A percentile compares a stretch with the other conserved stretches of the same genome.
phyloP scores from a whole-genome alignment of 164 flowering plant species.

The Cinnamomum micranthum region DNA sequence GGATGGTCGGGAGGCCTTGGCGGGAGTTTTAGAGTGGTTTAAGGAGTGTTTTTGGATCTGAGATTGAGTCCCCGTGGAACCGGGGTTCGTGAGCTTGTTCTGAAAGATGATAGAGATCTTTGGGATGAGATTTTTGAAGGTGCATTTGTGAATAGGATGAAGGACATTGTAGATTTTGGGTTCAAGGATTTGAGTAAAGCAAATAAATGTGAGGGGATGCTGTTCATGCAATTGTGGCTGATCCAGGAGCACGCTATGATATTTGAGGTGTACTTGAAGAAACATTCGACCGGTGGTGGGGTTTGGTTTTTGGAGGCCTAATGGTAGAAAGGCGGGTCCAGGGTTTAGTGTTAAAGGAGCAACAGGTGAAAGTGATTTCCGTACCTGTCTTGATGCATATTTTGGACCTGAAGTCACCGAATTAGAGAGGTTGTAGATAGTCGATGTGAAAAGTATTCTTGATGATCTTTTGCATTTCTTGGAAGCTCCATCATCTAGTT shows the following conservation, averaged over 20 bases:
- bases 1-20: constrained; percentile 75
- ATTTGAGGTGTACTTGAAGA: constrained; percentile 47
- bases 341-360: constrained; percentile 34
- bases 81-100: constrained; percentile 73
- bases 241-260: constrained; percentile 30
- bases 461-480: constrained; percentile 74
- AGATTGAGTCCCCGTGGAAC: constrained; percentile 91
- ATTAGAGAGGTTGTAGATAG: constrained; percentile 82
- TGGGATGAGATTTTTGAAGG: constrained; percentile 96
- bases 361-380: constrained; percentile 56
- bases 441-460: constrained; percentile 57
- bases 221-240: constrained; percentile 31
- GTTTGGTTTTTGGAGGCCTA: constrained; percentile 84
- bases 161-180: constrained; percentile 50
- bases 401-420: constrained; percentile 76
- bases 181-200: constrained; percentile 42
- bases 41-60: constrained; percentile 87
- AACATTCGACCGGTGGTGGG: constrained; percentile 62
- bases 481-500: constrained; percentile 72
- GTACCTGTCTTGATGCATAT: constrained; percentile 64
- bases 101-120: constrained; percentile 61
- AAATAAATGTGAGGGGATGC: constrained; percentile 47
- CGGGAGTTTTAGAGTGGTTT: constrained; percentile 96
- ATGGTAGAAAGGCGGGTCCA: constrained; percentile 35
- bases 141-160: constrained; percentile 83